Evolutionary conservation across 1,284 basidiomycete species (phyloP), one percentile per base, ranked within the genome.

Genomic region (Ceratobasidium papillatum): DNA sequence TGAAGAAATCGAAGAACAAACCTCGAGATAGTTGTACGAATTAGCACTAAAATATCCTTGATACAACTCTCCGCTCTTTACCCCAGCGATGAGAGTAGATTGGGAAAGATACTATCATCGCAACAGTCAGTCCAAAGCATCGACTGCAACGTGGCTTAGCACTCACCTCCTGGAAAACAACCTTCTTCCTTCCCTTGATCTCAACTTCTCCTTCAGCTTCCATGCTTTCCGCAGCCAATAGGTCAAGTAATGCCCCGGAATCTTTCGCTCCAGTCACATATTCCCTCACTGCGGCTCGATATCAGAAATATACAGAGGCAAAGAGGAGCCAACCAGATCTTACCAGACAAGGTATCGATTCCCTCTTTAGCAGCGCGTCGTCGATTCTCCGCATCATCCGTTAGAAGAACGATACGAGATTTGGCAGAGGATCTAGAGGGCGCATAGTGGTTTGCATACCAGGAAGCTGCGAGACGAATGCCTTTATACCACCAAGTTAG

Each of bases 31-130:
- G 82, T 99, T 99, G 85, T 95, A 99, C 76, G 92, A 90, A 79
- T 94, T 98, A 3, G 96, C 94, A 80, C 94, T 96, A 85, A 98
- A 99, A 81, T 96, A 91, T 0, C 98, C 98, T 82, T 97, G 94
- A 78, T 95, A 88, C 11, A 96, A 88, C 64, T 92, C 86, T 0
- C 94, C 94, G 9, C 89, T 88, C 81, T 95, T 96, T 71, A 99
- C 86, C 1, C 95, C 97, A 7, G 95, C 94, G 34, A 90, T 82
- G 22, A 99, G 83, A 0, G 88, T 89, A 0, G 91, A 86, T 36
- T 88, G 86, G 0, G 95, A 87, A 11, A 98, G 85, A 81, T 99
- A 97, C 92, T 99, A 80, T 9, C 25, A 38, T 7, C 3, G 54
- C 51, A 36, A 51, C 52, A 1, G 52, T 45, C 75, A 34, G 43